phyloP scores from a whole-genome alignment of 2,329 filamentous ascomycete species.

The Cercospora citrullina region DNA sequence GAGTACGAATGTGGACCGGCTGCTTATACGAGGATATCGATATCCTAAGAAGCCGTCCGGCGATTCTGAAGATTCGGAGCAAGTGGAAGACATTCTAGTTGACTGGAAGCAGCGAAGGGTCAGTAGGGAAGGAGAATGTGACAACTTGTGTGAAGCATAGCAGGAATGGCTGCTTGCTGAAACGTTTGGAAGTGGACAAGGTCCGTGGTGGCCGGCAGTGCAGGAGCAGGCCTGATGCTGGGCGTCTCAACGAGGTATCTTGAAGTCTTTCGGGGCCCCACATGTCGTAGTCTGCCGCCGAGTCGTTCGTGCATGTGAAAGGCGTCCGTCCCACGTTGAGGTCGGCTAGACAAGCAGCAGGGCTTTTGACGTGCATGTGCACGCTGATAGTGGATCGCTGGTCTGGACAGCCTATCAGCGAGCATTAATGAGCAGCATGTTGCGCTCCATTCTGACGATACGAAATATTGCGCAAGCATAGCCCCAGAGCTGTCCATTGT shows the following conservation, averaged over 20 bases:
- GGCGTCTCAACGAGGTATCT: not conserved
- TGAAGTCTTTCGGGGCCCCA: conserved; percentile 5
- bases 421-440: conserved; percentile 9
- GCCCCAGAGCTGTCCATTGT: not conserved
- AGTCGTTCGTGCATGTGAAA: conserved; percentile 21
- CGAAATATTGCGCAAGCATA: conserved; percentile 4
- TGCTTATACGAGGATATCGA: not conserved
- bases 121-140: not conserved
- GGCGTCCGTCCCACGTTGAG: conserved; percentile 17
- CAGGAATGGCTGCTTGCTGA: not conserved
- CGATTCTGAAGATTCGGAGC: conserved; percentile 1
- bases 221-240: not conserved
- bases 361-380: conserved; percentile 19
- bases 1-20: conserved; percentile 46
- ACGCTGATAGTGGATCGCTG: conserved; percentile 1
- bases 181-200: conserved; percentile 5
- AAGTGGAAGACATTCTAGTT: conserved; percentile 9
- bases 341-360: conserved; percentile 8
- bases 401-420: conserved; percentile 8
- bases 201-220: not conserved
- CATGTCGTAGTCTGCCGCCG: conserved; percentile 1
- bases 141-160: not conserved
- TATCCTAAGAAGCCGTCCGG: not conserved
- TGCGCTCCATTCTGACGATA: conserved; percentile 2
- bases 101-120: not conserved